Evolutionary conservation across 768 basidiomycete genomes (phyloP), one percentile per base, ranked within the genome.

Genomic region (Ephemerocybe angulata): DNA sequence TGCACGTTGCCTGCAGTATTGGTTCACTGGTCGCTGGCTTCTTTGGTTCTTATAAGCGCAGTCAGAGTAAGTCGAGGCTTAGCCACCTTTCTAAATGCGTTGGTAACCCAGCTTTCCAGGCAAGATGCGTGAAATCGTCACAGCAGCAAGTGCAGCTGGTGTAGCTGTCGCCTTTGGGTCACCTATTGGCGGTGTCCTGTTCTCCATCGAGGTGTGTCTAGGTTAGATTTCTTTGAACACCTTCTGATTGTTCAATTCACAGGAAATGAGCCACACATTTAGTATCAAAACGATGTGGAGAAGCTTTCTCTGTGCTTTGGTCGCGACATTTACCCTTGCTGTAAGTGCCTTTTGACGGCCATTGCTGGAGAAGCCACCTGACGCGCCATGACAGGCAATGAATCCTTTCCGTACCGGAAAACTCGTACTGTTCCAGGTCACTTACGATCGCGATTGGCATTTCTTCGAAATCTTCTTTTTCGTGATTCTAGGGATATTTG

Each of bases 191-290:
- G 97, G 97, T 11, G 97, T 99, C 1, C 67, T 99, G 19, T 99
- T 99, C 66, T 96, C 96, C 15, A 94, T 99, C 59, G 97, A 99
- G 80, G 93, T 91, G 59, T 40, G 65, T 62, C 13, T 29, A 15
- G 28, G 10, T 27, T 24, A 55, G 25, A 40, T 31, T 40, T 42
- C 40, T 22, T 21, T 49, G 24, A 27, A 3, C 30, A 30, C 4
- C 13, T 13, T 43, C 15, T 19, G 11, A 22, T 40, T 52, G 33
- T 43, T 47, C 21, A 50, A 27, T 59, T 25, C 12, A 21, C 63
- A 95, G 92, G 97, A 99, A 84, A 99, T 99, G 97, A 96, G 92
- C 70, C 90, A 93, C 68, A 88, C 84, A 35, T 98, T 98, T 69
- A 96, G 90, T 54, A 95, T 95, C 72, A 88, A 93, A 70, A 98